Conservation (phyloP, 305 asterid species). For the Ilex paraguariensis region DNA sequence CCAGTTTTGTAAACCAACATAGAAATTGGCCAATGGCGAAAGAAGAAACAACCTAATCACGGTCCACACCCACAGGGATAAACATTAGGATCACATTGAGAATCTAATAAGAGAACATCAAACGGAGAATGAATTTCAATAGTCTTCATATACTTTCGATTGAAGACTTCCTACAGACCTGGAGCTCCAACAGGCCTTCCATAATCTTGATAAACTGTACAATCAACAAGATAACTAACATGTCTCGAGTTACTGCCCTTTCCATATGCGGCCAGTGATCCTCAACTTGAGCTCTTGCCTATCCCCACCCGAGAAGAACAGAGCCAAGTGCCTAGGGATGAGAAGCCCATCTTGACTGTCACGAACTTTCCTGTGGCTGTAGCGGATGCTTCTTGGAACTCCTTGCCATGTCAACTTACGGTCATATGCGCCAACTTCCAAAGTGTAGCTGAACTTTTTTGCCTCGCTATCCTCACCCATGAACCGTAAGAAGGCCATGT, state of each 20-base stretch:
- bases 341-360: slow-evolving; percentile 78
- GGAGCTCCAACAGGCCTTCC: too few species aligned
- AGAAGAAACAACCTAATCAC: too few species aligned
- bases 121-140: too few species aligned
- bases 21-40: too few species aligned
- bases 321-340: slow-evolving; percentile 61
- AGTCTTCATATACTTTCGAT: too few species aligned
- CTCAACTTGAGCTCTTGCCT: slow-evolving; percentile 64
- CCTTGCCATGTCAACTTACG: slow-evolving; percentile 88
- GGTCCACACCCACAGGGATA: too few species aligned
- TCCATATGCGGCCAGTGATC: slow-evolving; percentile 76
- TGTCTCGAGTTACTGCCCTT: slow-evolving; percentile 24
- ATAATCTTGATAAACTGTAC: slow-evolving; percentile 14
- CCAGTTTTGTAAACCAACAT: too few species aligned
- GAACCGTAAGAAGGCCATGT: slow-evolving; percentile 82
- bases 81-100: too few species aligned
- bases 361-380: slow-evolving; percentile 64
- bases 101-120: too few species aligned
- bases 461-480: slow-evolving; percentile 86
- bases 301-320: slow-evolving; percentile 68
- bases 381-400: slow-evolving; percentile 80
- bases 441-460: slow-evolving; percentile 57
- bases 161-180: too few species aligned
- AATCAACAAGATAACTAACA: slow-evolving; percentile 6
- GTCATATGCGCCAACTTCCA: slow-evolving; percentile 66